Conservation (phyloP, 179 eudicot genomes). For the Gypsophila paniculata region DNA sequence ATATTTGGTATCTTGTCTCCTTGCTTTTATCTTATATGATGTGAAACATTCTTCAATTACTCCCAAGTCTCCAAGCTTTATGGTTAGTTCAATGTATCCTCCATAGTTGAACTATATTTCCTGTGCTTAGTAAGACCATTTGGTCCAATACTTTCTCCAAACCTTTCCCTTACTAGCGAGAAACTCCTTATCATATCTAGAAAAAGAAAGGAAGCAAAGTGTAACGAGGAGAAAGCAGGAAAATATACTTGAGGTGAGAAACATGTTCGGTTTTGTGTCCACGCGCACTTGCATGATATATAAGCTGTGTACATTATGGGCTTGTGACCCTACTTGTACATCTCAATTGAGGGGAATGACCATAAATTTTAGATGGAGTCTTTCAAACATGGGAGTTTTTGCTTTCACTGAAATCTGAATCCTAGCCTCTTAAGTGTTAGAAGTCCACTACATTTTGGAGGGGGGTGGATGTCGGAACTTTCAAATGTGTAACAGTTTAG, state of each 20-base stretch:
- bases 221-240: neutral
- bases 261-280: neutral
- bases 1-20: neutral
- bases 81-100: too few relatives aligned
- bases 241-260: neutral
- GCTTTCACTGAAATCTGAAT: neutral
- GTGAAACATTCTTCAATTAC: neutral
- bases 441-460: too few relatives aligned
- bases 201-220: neutral
- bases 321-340: neutral
- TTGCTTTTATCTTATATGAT: neutral
- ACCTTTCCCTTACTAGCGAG: neutral
- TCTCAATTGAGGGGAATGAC: neutral
- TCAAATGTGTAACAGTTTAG: neutral
- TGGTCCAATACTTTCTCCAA: neutral
- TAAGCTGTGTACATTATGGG: neutral
- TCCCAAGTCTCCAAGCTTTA: too few relatives aligned
- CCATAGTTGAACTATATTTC: too few relatives aligned
- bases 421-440: neutral
- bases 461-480: too few relatives aligned
- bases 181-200: neutral
- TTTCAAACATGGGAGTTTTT: too few relatives aligned
- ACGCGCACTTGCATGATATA: neutral
- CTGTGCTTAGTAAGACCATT: neutral
- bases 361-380: neutral